Percentiles rank a stretch among this genome's conserved stretches.
These are phyloP conservation scores for Annona squamosa DNA, from an alignment of 164 flowering plant species.

Conservation along the genomic window DNA sequence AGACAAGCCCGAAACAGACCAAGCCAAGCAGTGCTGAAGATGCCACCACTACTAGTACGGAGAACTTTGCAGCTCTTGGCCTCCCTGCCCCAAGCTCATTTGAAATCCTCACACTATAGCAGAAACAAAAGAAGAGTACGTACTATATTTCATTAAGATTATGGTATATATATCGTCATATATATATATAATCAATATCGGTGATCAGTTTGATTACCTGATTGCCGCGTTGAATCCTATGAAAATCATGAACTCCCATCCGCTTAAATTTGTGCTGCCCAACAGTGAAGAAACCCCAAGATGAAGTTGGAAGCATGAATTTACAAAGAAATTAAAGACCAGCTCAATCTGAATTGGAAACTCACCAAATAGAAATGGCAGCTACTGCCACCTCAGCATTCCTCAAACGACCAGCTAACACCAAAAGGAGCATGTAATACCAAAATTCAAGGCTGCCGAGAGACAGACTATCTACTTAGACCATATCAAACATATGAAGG, in stretches of 20 bases:
- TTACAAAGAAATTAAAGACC: background rate
- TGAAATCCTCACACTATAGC: conserved; percentile 43
- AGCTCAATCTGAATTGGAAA: background rate
- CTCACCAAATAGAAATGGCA: conserved; percentile 80
- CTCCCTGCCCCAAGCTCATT: conserved; percentile 42
- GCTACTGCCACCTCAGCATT: conserved; percentile 62
- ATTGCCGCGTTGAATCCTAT: conserved; percentile 35
- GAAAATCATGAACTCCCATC: conserved; percentile 28
- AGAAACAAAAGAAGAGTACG: conserved; percentile 67
- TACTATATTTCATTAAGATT: too few relatives aligned
- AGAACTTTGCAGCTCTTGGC: conserved; percentile 29
- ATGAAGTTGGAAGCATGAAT: background rate
- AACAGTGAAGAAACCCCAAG: background rate
- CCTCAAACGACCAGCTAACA: conserved; percentile 51
- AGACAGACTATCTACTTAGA: background rate
- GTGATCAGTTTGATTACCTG: conserved; percentile 16
- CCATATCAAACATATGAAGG: background rate
- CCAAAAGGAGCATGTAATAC: conserved; percentile 60
- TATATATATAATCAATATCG: too few relatives aligned
- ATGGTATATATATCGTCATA: too few relatives aligned
- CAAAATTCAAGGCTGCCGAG: conserved; percentile 54
- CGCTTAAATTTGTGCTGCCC: conserved; percentile 27
- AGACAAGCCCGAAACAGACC: conserved; percentile 18
- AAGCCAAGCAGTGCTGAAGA: conserved; percentile 28
- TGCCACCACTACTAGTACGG: conserved; percentile 15